Percentiles rank a stretch among this genome's conserved stretches.
phyloP scores from a whole-genome alignment of 305 asterid genomes.

The Fraxinus nigra region DNA sequence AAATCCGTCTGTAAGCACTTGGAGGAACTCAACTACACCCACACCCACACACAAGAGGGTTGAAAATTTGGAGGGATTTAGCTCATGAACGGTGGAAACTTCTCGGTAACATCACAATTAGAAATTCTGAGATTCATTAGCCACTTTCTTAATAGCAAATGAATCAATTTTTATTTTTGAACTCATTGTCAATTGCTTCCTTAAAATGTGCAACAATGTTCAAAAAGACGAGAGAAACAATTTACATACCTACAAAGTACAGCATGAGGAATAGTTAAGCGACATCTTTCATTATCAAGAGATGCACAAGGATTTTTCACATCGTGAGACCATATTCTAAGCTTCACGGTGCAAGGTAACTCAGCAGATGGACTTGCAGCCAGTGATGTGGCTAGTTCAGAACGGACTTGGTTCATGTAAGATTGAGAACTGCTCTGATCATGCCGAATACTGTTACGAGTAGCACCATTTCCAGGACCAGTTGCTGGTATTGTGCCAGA shows the following conservation, averaged over 20 bases:
- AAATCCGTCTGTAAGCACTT: conserved; percentile 15
- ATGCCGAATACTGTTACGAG: conserved; percentile 37
- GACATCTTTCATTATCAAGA: conserved; percentile 67
- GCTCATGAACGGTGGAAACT: conserved; percentile 17
- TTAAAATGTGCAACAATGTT: conserved; percentile 13
- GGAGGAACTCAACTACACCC: not conserved
- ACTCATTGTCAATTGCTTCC: conserved; percentile 7
- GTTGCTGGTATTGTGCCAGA: conserved; percentile 37
- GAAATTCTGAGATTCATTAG: conserved; percentile 14
- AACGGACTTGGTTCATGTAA: conserved; percentile 62
- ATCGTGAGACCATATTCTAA: conserved; percentile 91
- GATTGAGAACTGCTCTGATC: conserved; percentile 57
- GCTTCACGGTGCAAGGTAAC: conserved; percentile 93
- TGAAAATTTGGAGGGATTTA: conserved; percentile 11
- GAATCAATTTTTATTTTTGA: conserved; percentile 3
- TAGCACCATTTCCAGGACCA: conserved; percentile 46
- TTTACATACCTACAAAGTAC: conserved; percentile 84
- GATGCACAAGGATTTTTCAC: conserved; percentile 65
- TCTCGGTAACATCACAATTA: conserved; percentile 19
- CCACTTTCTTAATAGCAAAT: conserved; percentile 11
- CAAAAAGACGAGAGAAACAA: conserved; percentile 14
- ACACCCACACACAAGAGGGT: not conserved
- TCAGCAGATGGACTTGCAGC: conserved; percentile 93
- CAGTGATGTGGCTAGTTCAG: conserved; percentile 74
- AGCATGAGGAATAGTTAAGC: conserved; percentile 85